These are phyloP conservation scores for Aspergillus ochraceoroseus DNA, from an alignment of 2,329 filamentous ascomycete species.

Conservation along the genomic window DNA sequence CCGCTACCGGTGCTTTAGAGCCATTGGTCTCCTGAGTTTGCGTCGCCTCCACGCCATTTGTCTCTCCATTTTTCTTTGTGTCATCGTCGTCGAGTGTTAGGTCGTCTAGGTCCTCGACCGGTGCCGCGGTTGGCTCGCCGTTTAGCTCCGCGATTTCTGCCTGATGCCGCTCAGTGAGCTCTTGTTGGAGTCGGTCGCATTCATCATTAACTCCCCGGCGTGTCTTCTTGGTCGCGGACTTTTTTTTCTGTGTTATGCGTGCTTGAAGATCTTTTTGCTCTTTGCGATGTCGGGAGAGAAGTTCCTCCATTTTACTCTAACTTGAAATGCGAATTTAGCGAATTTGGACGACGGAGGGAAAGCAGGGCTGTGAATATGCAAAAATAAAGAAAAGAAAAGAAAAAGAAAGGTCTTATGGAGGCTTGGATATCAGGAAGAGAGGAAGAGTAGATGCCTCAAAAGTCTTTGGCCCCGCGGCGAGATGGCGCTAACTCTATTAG, in stretches of 20 bases:
- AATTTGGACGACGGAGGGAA: neutral
- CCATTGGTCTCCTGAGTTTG: neutral
- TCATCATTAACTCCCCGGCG: conserved; percentile 65
- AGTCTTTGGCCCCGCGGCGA: too few relatives aligned
- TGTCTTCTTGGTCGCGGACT: conserved; percentile 81
- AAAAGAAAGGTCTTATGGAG: neutral
- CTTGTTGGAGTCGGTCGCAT: conserved; percentile 54
- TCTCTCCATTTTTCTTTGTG: conserved; percentile 1
- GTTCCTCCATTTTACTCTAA: conserved; percentile 59
- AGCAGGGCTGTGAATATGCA: neutral
- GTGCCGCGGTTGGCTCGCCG: conserved; percentile 28
- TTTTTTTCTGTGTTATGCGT: conserved; percentile 90
- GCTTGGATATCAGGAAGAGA: neutral
- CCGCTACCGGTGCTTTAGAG: conserved; percentile 3
- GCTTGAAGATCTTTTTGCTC: conserved; percentile 83
- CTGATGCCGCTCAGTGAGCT: conserved; percentile 53
- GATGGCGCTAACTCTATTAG: too few relatives aligned
- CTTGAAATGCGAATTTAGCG: conserved; percentile 1
- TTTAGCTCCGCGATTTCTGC: conserved; percentile 48
- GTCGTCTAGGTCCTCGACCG: conserved; percentile 29
- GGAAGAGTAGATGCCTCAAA: neutral
- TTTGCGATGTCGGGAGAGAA: conserved; percentile 76
- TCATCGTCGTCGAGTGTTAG: conserved; percentile 30
- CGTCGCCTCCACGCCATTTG: neutral
- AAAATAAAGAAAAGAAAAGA: neutral